Evolutionary conservation across 2,329 filamentous ascomycete genomes (phyloP).

Genomic region (Trichoderma pleuroti): DNA sequence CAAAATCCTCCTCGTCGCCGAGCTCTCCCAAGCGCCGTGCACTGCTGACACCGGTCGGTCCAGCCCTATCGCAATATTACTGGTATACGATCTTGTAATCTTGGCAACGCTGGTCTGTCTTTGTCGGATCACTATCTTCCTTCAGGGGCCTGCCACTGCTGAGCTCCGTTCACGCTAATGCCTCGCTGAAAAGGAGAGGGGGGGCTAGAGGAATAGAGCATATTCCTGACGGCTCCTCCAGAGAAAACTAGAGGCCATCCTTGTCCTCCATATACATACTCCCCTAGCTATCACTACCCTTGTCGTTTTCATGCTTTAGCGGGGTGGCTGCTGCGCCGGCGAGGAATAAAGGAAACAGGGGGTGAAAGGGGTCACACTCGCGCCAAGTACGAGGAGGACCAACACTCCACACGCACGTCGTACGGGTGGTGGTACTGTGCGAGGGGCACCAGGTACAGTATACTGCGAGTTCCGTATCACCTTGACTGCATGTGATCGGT

Average conservation of each 20-base stretch:
- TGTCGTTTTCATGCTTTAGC: constrained; percentile 15
- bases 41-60: not conserved
- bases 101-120: not conserved
- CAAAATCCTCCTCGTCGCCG: not conserved
- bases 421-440: not conserved
- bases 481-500: not conserved
- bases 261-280: not conserved
- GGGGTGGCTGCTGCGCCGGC: constrained; percentile 1
- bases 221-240: not conserved
- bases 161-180: constrained; percentile 6
- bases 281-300: not conserved
- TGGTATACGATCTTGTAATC: not conserved
- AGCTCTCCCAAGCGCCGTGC: not conserved
- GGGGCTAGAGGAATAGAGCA: not conserved
- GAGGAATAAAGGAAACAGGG: constrained; percentile 10
- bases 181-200: not conserved
- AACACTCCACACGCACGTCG: not conserved
- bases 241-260: not conserved
- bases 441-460: not conserved
- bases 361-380: constrained; percentile 1
- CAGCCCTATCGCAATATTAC: constrained; percentile 11
- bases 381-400: not conserved
- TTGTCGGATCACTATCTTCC: constrained; percentile 5
- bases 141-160: not conserved
- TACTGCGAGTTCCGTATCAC: not conserved